Conservation (phyloP, 2,329 filamentous ascomycete species). For the Lecanicillium sp. region DNA sequence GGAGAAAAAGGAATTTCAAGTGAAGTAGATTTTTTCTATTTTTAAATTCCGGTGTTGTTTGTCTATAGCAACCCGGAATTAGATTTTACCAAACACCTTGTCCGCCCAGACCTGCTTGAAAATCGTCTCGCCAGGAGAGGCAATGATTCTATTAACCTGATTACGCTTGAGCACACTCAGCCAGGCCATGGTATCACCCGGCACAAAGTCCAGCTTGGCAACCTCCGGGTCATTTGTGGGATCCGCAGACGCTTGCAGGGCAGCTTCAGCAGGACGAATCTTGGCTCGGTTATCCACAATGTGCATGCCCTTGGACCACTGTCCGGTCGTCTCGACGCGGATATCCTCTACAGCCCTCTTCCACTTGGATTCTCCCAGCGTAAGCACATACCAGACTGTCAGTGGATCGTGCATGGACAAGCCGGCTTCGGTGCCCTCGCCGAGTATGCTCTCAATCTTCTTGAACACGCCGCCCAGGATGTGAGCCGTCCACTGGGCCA, state of each 20-base stretch:
- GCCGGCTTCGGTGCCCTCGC: constrained; percentile 47
- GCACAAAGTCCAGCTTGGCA: constrained; percentile 38
- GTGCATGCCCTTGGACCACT: constrained; percentile 93
- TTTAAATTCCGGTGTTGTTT: not conserved
- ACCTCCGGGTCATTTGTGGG: constrained; percentile 31
- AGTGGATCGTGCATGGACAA: constrained; percentile 70
- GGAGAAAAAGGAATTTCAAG: too few species aligned
- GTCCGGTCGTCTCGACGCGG: constrained; percentile 78
- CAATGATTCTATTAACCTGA: constrained; percentile 65
- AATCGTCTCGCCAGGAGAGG: constrained; percentile 56
- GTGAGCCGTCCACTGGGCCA: constrained; percentile 64
- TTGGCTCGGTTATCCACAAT: constrained; percentile 66
- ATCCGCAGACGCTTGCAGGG: constrained; percentile 30
- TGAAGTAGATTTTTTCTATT: too few species aligned
- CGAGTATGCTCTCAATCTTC: constrained; percentile 57
- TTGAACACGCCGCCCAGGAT: constrained; percentile 64
- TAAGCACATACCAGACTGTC: constrained; percentile 71
- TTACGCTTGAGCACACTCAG: constrained; percentile 67
- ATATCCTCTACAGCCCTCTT: constrained; percentile 65
- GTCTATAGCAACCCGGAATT: not conserved
- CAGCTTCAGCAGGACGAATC: constrained; percentile 39
- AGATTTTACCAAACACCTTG: constrained; percentile 46
- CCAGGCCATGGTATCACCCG: constrained; percentile 71
- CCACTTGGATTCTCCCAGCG: constrained; percentile 50
- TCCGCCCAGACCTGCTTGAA: constrained; percentile 61